phyloP scores from a whole-genome alignment of 1,139 yeast genomes.

The Saccharomyces hybrid region DNA sequence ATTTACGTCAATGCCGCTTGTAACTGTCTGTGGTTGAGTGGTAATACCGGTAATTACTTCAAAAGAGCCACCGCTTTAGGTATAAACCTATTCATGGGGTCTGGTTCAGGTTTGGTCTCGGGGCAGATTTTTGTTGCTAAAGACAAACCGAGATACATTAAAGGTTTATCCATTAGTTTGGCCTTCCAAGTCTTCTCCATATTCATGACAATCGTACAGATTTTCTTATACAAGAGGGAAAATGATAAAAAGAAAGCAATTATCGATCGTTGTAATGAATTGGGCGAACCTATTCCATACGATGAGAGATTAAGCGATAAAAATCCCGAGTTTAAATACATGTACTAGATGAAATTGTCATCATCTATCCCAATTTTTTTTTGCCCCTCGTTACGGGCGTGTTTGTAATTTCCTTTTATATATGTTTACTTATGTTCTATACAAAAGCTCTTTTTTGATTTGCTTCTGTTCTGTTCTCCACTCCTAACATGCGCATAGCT shows the following conservation, averaged over 20 bases:
- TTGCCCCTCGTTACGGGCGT: background rate
- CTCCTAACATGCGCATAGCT: background rate
- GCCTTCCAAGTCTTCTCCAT: slow-evolving; percentile 49
- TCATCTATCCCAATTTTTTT: background rate
- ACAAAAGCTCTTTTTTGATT: background rate
- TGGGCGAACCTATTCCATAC: slow-evolving; percentile 40
- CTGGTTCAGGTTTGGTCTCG: slow-evolving; percentile 41
- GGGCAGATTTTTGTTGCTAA: slow-evolving; percentile 37
- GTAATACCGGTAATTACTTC: slow-evolving; percentile 40
- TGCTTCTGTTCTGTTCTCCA: background rate
- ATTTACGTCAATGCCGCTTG: slow-evolving; percentile 39
- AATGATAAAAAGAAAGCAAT: slow-evolving; percentile 38
- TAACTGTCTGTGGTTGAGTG: slow-evolving; percentile 42
- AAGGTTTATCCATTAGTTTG: slow-evolving; percentile 42
- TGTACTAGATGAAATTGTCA: slow-evolving; percentile 29
- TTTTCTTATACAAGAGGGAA: slow-evolving; percentile 35
- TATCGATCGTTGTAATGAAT: slow-evolving; percentile 25
- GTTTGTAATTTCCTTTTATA: slow-evolving; percentile 16
- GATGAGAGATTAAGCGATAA: slow-evolving; percentile 54
- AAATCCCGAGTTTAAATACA: slow-evolving; percentile 51
- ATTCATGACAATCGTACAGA: slow-evolving; percentile 40
- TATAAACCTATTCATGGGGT: slow-evolving; percentile 40
- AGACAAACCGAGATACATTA: slow-evolving; percentile 32
- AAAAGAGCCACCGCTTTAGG: slow-evolving; percentile 43
- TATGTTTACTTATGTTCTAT: background rate